Percentiles rank a stretch among this genome's conserved stretches.
Evolutionary conservation across 2,329 filamentous ascomycete genomes (phyloP).

Genomic region (Pseudogymnoascus sp.): DNA sequence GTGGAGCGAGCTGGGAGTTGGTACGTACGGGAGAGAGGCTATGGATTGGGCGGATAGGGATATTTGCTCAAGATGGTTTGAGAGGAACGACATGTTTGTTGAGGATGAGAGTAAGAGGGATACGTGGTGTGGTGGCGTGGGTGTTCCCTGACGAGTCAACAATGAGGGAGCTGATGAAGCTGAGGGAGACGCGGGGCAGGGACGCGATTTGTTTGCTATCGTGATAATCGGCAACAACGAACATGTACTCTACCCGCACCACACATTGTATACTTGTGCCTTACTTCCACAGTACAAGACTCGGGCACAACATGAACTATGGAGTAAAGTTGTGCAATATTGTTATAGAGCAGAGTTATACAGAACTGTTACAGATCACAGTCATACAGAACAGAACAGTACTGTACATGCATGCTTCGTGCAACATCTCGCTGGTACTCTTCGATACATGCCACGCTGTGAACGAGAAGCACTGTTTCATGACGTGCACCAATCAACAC

Average conservation of each 20-base stretch:
- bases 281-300: background rate
- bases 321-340: background rate
- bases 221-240: background rate
- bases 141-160: slow-evolving; percentile 5
- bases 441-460: background rate
- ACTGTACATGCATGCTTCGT: background rate
- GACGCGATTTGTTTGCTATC: background rate
- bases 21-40: slow-evolving; percentile 59
- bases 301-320: background rate
- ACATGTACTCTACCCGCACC: background rate
- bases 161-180: background rate
- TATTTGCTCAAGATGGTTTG: slow-evolving; percentile 69
- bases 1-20: slow-evolving; percentile 18
- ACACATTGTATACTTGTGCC: background rate
- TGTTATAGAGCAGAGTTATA: too few relatives aligned
- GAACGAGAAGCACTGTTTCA: background rate
- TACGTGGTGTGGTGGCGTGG: background rate
- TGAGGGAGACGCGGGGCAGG: background rate
- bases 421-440: background rate
- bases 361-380: too few relatives aligned
- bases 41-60: slow-evolving; percentile 68
- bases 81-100: slow-evolving; percentile 55
- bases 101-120: slow-evolving; percentile 15
- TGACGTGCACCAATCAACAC: background rate
- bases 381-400: background rate